Evolutionary conservation across 1,139 yeast species (phyloP).

Genomic region (Kluyveromyces marxianus): DNA sequence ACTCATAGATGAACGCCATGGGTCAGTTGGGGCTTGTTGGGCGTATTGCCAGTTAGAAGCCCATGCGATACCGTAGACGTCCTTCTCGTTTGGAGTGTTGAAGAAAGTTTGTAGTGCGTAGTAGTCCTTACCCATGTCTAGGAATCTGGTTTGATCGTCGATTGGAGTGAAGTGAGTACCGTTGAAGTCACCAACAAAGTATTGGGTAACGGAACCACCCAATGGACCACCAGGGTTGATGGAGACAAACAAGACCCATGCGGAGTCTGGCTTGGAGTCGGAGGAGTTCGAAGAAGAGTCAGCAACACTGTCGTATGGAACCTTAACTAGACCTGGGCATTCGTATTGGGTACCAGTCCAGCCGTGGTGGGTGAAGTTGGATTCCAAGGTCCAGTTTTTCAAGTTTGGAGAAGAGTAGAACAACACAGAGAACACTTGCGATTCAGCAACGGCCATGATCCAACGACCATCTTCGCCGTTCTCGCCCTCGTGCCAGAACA

Average conservation of each 20-base stretch:
- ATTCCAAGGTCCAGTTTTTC: conserved; percentile 28
- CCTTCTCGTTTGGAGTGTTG: conserved; percentile 17
- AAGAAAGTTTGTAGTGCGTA: conserved; percentile 33
- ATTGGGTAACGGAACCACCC: conserved; percentile 35
- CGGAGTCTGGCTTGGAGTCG: conserved; percentile 7
- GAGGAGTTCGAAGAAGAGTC: conserved; percentile 3
- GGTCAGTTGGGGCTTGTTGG: conserved; percentile 28
- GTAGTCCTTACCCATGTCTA: conserved; percentile 34
- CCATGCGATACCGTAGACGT: conserved; percentile 33
- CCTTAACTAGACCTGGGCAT: conserved; percentile 33
- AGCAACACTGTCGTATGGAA: conserved; percentile 9
- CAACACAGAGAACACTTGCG: conserved; percentile 31
- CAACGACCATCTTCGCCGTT: conserved; percentile 23
- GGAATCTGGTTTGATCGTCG: conserved; percentile 23
- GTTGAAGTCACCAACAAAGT: conserved; percentile 36
- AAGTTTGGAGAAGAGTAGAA: conserved; percentile 31
- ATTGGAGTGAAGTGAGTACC: conserved; percentile 31
- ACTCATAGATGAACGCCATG: conserved; percentile 33
- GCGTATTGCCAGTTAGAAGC: conserved; percentile 37
- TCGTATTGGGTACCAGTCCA: conserved; percentile 34
- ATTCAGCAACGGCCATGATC: conserved; percentile 33
- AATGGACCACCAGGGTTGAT: conserved; percentile 35
- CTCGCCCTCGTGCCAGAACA: conserved; percentile 31
- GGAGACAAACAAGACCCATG: conserved; percentile 33
- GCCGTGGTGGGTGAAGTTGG: conserved; percentile 31